Evolutionary conservation across 1,284 basidiomycete genomes (phyloP), one percentile per base, ranked within the genome.

Genomic region (Phenoliferia sp.): DNA sequence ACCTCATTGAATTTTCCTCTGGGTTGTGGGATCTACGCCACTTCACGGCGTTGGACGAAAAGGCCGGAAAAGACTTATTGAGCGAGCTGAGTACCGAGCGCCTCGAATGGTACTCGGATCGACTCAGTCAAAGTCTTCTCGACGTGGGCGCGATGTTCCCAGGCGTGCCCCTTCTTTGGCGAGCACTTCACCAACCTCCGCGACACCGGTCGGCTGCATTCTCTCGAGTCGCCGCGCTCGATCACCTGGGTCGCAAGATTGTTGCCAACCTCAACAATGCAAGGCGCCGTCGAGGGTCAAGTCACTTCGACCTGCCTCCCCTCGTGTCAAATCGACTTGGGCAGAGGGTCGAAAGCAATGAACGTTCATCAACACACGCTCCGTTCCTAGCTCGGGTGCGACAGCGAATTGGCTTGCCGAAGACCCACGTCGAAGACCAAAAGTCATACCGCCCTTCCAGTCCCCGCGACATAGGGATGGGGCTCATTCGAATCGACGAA

Each of bases 1-100:
- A 70, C 63, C 44, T 73, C 44, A 64, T 73, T 64, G 69, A 70
- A 54, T 67, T 73, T 48, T 66, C 67, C 5, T 67, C 67, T 17
- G 69, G 71, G 9, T 65, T 70, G 59, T 73, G 69, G 69, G 71
- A 73, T 50, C 65, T 73, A 6, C 71, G 69, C 19, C 71, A 73
- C 66, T 73, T 73, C 35, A 54, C 67, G 33, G 66, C 65, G 0
- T 52, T 68, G 58, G 71, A 73, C 62, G 39, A 65, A 19, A 58
- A 61, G 12, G 22, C 35, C 31, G 59, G 60, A n/a, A 15, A 52
- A 3, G 63, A 65, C 29, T 56, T 54, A 0, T 39, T 52, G 32
- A 4, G 31, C 48, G 69, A 68, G 17, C 59, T 73, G 2, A 57
- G 65, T 4, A 26, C 55, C 16, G 63, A 69, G 4, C 71, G 69